phyloP scores from a whole-genome alignment of 2,329 filamentous ascomycete species.

The Exserohilum rostratum region DNA sequence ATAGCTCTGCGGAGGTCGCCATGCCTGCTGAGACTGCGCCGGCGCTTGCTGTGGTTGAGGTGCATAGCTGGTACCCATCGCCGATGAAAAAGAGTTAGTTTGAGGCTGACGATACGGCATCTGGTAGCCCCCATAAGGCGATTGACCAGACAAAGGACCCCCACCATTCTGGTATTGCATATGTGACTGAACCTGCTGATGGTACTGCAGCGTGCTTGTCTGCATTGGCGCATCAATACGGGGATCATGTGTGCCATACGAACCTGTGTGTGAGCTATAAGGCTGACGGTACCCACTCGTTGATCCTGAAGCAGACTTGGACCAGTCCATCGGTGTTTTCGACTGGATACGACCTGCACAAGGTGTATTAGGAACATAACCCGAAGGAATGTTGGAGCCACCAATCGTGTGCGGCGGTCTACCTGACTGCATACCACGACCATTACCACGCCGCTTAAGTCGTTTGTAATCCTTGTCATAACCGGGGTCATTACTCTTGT shows the following conservation, averaged over 20 bases:
- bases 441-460: background rate
- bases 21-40: background rate
- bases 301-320: background rate
- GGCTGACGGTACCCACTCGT: background rate
- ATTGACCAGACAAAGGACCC: too few relatives aligned
- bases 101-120: background rate
- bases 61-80: background rate
- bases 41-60: background rate
- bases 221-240: background rate
- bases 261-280: background rate
- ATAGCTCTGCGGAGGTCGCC: background rate
- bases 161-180: background rate
- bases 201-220: background rate
- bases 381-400: background rate
- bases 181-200: background rate
- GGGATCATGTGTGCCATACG: background rate
- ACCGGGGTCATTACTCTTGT: background rate
- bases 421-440: background rate
- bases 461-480: background rate
- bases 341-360: background rate
- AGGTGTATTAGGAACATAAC: background rate
- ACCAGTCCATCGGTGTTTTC: background rate
- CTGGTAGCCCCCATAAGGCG: background rate
- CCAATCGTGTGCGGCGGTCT: background rate
- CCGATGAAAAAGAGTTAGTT: background rate